These are phyloP conservation scores for Striga asiatica DNA, from an alignment of 257 asterid genomes.

Conservation along the genomic window DNA sequence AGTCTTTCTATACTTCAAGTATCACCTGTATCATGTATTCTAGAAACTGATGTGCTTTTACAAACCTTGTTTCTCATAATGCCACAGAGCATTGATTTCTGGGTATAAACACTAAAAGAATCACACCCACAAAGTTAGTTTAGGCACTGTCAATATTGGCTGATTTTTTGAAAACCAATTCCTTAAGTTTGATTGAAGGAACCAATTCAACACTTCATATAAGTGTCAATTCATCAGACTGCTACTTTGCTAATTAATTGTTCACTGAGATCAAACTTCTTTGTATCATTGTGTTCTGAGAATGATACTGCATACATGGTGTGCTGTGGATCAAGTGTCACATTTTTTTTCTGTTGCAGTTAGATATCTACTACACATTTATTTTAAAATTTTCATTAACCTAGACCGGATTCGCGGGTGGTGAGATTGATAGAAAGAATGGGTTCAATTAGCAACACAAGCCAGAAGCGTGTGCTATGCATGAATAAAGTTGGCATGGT, in stretches of 20 bases:
- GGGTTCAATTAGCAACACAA: conserved; percentile 57
- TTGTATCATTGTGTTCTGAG: not conserved
- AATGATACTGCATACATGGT: not conserved
- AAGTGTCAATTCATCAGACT: not conserved
- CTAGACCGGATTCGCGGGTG: conserved; percentile 89
- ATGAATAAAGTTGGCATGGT: conserved; percentile 88
- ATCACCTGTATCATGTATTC: not conserved
- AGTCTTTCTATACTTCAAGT: not conserved
- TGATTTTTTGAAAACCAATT: not conserved
- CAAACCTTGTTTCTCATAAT: not conserved
- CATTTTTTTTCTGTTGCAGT: not conserved
- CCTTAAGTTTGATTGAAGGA: not conserved
- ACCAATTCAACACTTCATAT: not conserved
- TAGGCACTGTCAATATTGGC: not conserved
- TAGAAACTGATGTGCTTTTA: not conserved
- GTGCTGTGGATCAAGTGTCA: conserved; percentile 3
- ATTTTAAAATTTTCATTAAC: conserved; percentile 15
- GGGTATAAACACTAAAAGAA: not conserved
- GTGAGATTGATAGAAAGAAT: conserved; percentile 79
- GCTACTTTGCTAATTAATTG: not conserved
- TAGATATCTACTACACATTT: conserved; percentile 3
- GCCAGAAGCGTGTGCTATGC: conserved; percentile 77
- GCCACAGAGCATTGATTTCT: not conserved
- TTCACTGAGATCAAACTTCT: not conserved
- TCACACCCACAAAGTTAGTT: not conserved